phyloP scores from a whole-genome alignment of 176 grass and related monocot species.

The Musa beccarii region DNA sequence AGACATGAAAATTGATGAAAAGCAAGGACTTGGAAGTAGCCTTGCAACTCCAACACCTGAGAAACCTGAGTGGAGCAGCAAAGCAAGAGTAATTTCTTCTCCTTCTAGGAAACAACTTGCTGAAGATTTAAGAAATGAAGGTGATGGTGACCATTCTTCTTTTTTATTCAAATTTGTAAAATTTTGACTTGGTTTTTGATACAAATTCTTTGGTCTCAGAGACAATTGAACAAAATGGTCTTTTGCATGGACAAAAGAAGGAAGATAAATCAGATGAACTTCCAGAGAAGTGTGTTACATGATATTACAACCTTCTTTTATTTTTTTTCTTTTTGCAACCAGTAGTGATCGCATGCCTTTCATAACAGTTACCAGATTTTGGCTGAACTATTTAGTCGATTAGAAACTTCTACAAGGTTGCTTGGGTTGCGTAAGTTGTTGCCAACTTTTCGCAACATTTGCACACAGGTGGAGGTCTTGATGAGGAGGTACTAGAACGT shows the following conservation, averaged over 20 bases:
- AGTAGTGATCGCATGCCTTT: conserved; percentile 24
- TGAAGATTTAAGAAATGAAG: conserved; percentile 56
- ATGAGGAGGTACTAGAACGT: conserved; percentile 55
- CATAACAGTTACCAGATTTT: conserved; percentile 47
- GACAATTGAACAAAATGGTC: not conserved
- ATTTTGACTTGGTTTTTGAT: conserved; percentile 13
- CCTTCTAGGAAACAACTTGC: conserved; percentile 51
- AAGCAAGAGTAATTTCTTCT: conserved; percentile 41
- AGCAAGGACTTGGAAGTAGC: conserved; percentile 28
- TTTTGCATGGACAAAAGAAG: not conserved
- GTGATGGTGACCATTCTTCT: conserved; percentile 12
- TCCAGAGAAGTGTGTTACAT: conserved; percentile 61
- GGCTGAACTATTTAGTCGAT: conserved; percentile 56
- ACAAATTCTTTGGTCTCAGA: conserved; percentile 15
- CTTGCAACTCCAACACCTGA: conserved; percentile 73
- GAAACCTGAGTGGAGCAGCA: conserved; percentile 54
- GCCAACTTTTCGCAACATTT: conserved; percentile 63
- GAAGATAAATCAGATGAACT: conserved; percentile 31
- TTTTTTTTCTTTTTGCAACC: conserved; percentile 6
- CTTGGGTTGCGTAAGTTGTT: conserved; percentile 59
- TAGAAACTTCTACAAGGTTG: conserved; percentile 88
- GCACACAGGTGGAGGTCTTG: conserved; percentile 68
- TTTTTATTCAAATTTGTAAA: conserved; percentile 15
- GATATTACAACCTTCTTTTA: conserved; percentile 3
- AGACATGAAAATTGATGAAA: conserved; percentile 18